phyloP scores from a whole-genome alignment of 345 rosid species.

The Syzygium oleosum region DNA sequence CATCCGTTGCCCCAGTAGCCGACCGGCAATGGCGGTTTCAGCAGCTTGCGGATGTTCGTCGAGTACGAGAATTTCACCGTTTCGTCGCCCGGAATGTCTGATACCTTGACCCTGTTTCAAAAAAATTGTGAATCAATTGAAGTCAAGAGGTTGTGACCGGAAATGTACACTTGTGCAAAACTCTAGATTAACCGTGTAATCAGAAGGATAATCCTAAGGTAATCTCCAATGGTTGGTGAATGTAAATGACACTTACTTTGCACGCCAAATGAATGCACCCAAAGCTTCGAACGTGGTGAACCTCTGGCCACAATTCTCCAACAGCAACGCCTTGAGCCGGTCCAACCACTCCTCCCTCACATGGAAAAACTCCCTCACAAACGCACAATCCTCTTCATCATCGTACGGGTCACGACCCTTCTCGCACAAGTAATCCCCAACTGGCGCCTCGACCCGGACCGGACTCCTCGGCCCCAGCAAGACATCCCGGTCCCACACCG shows the following conservation, averaged over 20 bases:
- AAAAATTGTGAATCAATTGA: not conserved
- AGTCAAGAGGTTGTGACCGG: not conserved
- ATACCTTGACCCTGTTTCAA: slow-evolving; percentile 4
- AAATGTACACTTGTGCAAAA: not conserved
- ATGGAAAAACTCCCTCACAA: slow-evolving; percentile 40
- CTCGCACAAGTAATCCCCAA: slow-evolving; percentile 38
- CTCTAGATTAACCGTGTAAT: not conserved
- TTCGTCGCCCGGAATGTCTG: slow-evolving; percentile 30
- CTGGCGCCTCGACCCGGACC: slow-evolving; percentile 38
- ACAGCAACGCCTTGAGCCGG: slow-evolving; percentile 33
- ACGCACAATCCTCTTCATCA: slow-evolving; percentile 24
- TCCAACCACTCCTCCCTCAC: slow-evolving; percentile 68
- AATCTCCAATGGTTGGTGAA: not conserved
- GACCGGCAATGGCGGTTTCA: slow-evolving; percentile 58
- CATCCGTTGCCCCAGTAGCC: slow-evolving; percentile 93
- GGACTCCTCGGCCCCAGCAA: slow-evolving; percentile 66
- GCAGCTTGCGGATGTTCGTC: slow-evolving; percentile 44
- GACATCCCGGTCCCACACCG: slow-evolving; percentile 57
- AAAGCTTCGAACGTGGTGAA: slow-evolving; percentile 88
- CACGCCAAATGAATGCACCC: slow-evolving; percentile 87
- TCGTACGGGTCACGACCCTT: slow-evolving; percentile 36
- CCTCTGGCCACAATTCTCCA: slow-evolving; percentile 39
- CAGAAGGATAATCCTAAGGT: not conserved
- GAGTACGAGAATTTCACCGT: slow-evolving; percentile 59
- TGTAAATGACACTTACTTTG: slow-evolving; percentile 43